Conservation (phyloP, 805 yeast genomes). For the Ascoidea tarda region DNA sequence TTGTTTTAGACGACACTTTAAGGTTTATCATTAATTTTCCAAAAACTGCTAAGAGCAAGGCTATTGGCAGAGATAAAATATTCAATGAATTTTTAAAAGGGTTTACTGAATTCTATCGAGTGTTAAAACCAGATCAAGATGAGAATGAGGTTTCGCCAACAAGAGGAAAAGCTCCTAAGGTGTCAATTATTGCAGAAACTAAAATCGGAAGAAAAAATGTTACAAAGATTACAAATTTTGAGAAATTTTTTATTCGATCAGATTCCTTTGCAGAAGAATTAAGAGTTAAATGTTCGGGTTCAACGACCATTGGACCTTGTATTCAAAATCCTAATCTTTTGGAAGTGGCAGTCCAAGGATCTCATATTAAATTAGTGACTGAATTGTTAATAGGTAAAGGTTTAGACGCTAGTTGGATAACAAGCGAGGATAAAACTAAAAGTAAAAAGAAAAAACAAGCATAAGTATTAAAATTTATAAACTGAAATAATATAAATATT, state of each 20-base stretch:
- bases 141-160: constrained; percentile 21
- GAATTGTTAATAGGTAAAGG: constrained; percentile 49
- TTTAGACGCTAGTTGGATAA: constrained; percentile 50
- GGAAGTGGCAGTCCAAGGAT: constrained; percentile 85
- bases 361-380: constrained; percentile 54
- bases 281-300: constrained; percentile 76
- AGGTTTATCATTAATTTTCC: constrained; percentile 26
- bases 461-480: too few species aligned
- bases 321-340: constrained; percentile 36
- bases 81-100: constrained; percentile 29
- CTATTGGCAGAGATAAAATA: constrained; percentile 28
- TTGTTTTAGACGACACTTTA: constrained; percentile 35
- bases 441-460: constrained; percentile 28
- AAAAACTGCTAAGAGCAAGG: constrained; percentile 21
- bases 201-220: constrained; percentile 73
- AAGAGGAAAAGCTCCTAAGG: constrained; percentile 57
- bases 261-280: constrained; percentile 53
- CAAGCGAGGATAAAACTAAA: constrained; percentile 47
- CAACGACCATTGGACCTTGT: constrained; percentile 58
- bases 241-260: constrained; percentile 49
- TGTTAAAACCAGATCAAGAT: constrained; percentile 21
- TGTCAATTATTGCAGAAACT: constrained; percentile 54
- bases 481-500: too few species aligned
- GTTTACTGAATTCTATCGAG: constrained; percentile 35
- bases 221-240: constrained; percentile 61